Evolutionary conservation across 129 eudicot species (phyloP), one percentile per base, ranked within the genome.

Genomic region (Mikania micrantha): DNA sequence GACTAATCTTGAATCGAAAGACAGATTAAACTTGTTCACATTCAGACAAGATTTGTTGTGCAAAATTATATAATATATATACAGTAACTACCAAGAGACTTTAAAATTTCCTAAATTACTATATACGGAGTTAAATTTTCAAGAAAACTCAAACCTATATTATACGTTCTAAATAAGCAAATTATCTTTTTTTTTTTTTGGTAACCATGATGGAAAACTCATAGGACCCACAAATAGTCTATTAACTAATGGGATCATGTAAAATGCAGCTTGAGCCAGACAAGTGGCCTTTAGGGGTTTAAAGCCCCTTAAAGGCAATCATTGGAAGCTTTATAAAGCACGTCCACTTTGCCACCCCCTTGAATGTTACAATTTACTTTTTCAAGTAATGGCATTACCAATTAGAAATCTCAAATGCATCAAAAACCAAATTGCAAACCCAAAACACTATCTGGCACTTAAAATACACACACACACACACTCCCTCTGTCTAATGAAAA

Each of bases 371-470:
- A n/a, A n/a, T n/a, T n/a, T n/a, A 11, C 24, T 40, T 62, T 50
- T 40, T 40, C n/a, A 24, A 13, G 7, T 22, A 64, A 17, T 41
- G 15, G 49, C 44, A 48, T 32, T 67, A 67, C 21, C 62, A 21
- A 20, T 67, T 50, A 21, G 60, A 49, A 67, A 32, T n/a, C 34
- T 67, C 62, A 12, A n/a, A n/a, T n/a, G n/a, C 44, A 7, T 11
- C 16, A 10, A 31, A 27, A 42, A 10, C 21, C 52, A 45, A 53
- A 1, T 10, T 53, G 32, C 60, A 24, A 53, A 22, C 72, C 60
- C 32, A 29, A 67, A 66, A 47, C 19, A 48, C 71, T 12, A 47
- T 66, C 44, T 16, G 42, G 32, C 52, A 22, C 45, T 24, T 69
- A 69, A 5, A 52, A 9, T 34, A 19, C 60, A 11, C 40, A 39